phyloP scores from a whole-genome alignment of 441 rosid genomes.

The Erodium trifolium region DNA sequence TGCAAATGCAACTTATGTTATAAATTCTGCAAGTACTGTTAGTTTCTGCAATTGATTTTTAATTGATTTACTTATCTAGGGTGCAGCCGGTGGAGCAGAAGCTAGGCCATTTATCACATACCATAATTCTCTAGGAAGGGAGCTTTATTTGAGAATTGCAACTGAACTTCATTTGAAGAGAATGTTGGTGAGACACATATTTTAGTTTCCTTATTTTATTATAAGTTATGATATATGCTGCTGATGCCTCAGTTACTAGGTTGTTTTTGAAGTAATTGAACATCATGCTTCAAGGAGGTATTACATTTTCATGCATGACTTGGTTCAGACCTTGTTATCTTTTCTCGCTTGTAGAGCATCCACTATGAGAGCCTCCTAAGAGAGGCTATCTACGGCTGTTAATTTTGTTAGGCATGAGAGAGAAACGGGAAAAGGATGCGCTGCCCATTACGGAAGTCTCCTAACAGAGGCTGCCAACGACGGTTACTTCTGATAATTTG shows the following conservation, averaged over 20 bases:
- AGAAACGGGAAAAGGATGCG: no score
- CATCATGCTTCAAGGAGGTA: no score
- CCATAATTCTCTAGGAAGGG: background rate
- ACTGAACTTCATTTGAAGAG: slow-evolving; percentile 69
- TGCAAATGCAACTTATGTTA: background rate
- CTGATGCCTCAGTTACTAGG: background rate
- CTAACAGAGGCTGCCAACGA: no score
- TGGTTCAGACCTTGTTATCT: no score
- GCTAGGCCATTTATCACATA: background rate
- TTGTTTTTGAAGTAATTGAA: no score
- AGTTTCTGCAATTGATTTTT: slow-evolving; percentile 26
- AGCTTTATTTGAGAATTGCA: background rate
- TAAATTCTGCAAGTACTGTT: slow-evolving; percentile 7
- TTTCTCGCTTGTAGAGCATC: no score
- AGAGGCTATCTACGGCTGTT: no score
- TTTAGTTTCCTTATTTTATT: background rate
- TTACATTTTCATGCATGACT: no score
- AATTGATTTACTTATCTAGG: slow-evolving; percentile 48
- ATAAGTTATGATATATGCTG: background rate
- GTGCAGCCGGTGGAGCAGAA: slow-evolving; percentile 81
- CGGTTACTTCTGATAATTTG: no score
- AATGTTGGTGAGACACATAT: slow-evolving; percentile 59
- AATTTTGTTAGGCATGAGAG: no score
- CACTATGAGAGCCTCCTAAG: no score
- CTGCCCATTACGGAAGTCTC: no score